Conservation (phyloP, 345 rosid genomes). For the Brassica incana region DNA sequence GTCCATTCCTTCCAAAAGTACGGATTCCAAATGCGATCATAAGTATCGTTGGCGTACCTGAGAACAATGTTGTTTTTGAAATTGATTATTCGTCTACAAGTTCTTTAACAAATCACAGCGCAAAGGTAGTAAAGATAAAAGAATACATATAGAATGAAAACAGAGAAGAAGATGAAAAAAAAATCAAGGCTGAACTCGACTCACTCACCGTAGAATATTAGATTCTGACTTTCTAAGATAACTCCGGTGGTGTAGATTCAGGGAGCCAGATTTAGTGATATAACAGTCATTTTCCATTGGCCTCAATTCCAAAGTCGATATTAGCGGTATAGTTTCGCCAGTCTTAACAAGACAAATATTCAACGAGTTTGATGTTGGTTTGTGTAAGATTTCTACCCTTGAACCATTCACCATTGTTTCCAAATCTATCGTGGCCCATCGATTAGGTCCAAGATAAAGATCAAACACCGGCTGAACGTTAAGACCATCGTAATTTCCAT, state of each 20-base stretch:
- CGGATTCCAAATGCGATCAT: slow-evolving; percentile 35
- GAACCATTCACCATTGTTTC: neutral
- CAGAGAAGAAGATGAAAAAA: too few relatives aligned
- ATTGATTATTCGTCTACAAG: too few relatives aligned
- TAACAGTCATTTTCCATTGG: slow-evolving; percentile 11
- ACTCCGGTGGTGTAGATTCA: neutral
- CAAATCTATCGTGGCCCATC: slow-evolving; percentile 31
- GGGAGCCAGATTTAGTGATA: slow-evolving; percentile 23
- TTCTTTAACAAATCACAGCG: too few relatives aligned
- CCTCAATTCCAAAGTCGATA: slow-evolving; percentile 48
- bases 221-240: neutral
- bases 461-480: slow-evolving; percentile 31
- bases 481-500: slow-evolving; percentile 47
- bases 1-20: neutral
- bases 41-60: slow-evolving; percentile 43
- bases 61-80: neutral
- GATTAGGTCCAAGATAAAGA: slow-evolving; percentile 47
- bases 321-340: slow-evolving; percentile 36
- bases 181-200: too few relatives aligned
- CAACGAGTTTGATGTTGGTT: slow-evolving; percentile 28
- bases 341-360: slow-evolving; percentile 53
- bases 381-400: slow-evolving; percentile 33
- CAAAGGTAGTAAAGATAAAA: too few relatives aligned
- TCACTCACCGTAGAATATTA: neutral
- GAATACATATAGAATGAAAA: too few relatives aligned